Base-by-base conservation (phyloP, 768 basidiomycete species). In the Obba rivulosa region DNA sequence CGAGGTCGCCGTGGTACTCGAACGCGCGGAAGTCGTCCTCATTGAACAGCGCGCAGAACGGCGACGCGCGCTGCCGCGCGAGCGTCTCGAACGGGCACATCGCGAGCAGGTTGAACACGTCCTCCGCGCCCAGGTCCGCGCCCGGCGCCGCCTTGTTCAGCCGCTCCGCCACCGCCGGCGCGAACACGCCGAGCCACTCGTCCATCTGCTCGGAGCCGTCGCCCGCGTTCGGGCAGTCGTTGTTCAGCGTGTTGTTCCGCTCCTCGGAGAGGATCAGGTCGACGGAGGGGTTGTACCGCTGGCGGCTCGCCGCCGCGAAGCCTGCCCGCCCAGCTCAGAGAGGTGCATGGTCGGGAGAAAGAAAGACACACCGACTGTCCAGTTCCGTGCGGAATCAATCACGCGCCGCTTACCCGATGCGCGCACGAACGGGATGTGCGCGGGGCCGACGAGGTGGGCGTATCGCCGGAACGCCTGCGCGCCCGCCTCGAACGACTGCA, bases 81-180 rank as follows among this genome's bases (percentile, higher is more conserved):
- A 79, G 71, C n/a, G 78, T 85, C 56, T 92, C 86, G 58, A 93
- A 91, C 0, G 88, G 75, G 60, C 92, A 94, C 38, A 93, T 68
- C 2, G 80, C 75, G 63, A 90, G 79, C 28, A 93, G 69, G 48
- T 69, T 73, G 43, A 71, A 68, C 2, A 81, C 67, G 54, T 94
- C 86, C 4, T 53, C 47, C 11, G 74, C 56, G 0, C 67, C 71
- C 21, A 95, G 66, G 22, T 77, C 69, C 2, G 83, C 82, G 22
- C 82, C 85, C 2, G 80, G 80, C 0, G 86, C 78, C 25, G 73
- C 75, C 14, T 58, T 22, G 57, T 87, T 85, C 34, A 93, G 67
- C 20, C 81, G 77, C 0, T 68, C 63, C 0, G 77, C 78, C 34
- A 88, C 80, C 0, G 76, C 64, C 0, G 76, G 67, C 1, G 75